Percentiles rank a stretch among this genome's conserved stretches.
These are phyloP conservation scores for Colletotrichum spinosum DNA, from an alignment of 2,329 filamentous ascomycete genomes.

Conservation along the genomic window DNA sequence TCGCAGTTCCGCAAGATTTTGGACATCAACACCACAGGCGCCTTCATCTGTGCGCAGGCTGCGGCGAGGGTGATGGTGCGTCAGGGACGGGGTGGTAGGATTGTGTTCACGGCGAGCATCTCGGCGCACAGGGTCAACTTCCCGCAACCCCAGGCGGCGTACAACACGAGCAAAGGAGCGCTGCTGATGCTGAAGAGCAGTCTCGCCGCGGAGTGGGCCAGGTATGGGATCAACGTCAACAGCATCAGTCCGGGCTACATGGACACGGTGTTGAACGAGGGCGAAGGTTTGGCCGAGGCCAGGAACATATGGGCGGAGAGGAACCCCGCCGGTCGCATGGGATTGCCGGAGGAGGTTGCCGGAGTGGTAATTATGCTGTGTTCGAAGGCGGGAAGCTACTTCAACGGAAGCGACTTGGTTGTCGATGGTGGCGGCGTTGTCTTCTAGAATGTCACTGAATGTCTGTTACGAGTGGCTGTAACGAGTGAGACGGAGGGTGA, in stretches of 20 bases:
- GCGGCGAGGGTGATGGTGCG: slow-evolving; percentile 64
- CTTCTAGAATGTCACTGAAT: slow-evolving; percentile 23
- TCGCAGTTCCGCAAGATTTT: slow-evolving; percentile 72
- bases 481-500: no score
- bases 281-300: slow-evolving; percentile 65
- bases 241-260: slow-evolving; percentile 80
- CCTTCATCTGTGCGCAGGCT: slow-evolving; percentile 78
- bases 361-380: slow-evolving; percentile 71
- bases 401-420: slow-evolving; percentile 75
- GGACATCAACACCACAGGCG: slow-evolving; percentile 79
- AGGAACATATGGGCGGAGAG: slow-evolving; percentile 67
- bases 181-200: slow-evolving; percentile 72
- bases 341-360: slow-evolving; percentile 70
- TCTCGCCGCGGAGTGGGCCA: slow-evolving; percentile 79
- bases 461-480: no score
- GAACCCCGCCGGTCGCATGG: slow-evolving; percentile 75
- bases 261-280: slow-evolving; percentile 80
- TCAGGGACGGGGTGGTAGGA: slow-evolving; percentile 65
- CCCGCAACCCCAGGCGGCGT: slow-evolving; percentile 77
- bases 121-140: slow-evolving; percentile 77
- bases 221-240: slow-evolving; percentile 78
- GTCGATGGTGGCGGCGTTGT: slow-evolving; percentile 66
- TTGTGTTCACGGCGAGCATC: slow-evolving; percentile 76
- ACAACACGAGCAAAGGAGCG: slow-evolving; percentile 79
- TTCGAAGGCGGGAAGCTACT: slow-evolving; percentile 72